Conservation (phyloP, 768 basidiomycete species). For the Dioszegia crocea region DNA sequence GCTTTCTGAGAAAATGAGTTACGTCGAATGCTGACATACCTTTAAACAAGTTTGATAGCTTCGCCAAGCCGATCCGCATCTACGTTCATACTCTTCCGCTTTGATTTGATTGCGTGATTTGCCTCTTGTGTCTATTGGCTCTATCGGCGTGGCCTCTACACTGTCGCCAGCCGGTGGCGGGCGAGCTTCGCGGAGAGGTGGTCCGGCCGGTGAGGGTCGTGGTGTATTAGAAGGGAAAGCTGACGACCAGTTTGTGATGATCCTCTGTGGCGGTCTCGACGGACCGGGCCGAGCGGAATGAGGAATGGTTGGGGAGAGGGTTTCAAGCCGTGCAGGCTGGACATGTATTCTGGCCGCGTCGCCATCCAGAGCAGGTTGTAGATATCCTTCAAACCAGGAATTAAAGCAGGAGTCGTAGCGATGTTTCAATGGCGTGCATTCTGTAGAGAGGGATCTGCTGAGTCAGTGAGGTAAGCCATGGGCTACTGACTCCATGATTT, state of each 20-base stretch:
- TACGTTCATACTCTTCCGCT: conserved; percentile 78
- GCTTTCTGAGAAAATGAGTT: conserved; percentile 56
- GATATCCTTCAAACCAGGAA: conserved; percentile 94
- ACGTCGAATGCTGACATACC: conserved; percentile 52
- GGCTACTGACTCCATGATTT: background rate
- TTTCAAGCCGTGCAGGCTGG: too few species aligned
- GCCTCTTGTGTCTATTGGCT: conserved; percentile 51
- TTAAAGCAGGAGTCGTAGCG: conserved; percentile 94
- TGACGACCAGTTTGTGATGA: conserved; percentile 12
- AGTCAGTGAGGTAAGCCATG: background rate
- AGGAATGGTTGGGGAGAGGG: conserved; percentile 1
- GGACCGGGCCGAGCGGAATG: background rate
- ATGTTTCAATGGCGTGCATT: conserved; percentile 86
- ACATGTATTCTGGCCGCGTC: conserved; percentile 51
- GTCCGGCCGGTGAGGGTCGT: background rate
- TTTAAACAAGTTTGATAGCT: conserved; percentile 76
- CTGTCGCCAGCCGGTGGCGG: too few species aligned
- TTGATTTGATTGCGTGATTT: conserved; percentile 62
- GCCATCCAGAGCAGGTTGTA: conserved; percentile 60
- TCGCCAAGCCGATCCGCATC: conserved; percentile 78
- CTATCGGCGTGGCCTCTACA: background rate
- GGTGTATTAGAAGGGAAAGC: conserved; percentile 7
- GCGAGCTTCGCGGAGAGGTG: background rate
- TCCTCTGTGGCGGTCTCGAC: background rate
- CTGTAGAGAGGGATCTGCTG: conserved; percentile 62